Evolutionary conservation across 345 rosid species (phyloP).

Genomic region (Anacardium occidentale): DNA sequence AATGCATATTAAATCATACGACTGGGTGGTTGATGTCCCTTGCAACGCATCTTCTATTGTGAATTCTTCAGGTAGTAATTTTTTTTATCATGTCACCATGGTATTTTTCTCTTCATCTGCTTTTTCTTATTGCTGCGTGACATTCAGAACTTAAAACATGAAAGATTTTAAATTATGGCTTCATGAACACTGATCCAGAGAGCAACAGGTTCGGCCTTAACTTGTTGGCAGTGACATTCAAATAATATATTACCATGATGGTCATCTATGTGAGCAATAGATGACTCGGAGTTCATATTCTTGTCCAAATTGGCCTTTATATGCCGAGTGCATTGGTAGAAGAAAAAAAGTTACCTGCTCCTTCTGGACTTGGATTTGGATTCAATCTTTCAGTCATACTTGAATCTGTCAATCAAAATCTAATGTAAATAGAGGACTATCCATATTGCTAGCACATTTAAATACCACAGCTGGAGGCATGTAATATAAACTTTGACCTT

Average conservation of each 20-base stretch:
- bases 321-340: background rate
- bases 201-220: background rate
- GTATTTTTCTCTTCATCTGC: background rate
- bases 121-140: background rate
- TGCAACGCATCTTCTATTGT: conserved; percentile 24
- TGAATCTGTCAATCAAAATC: too few species aligned
- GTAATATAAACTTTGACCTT: too few species aligned
- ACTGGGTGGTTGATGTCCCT: conserved; percentile 69
- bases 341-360: background rate
- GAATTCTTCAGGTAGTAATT: conserved; percentile 32
- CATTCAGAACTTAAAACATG: background rate
- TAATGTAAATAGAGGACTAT: too few species aligned
- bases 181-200: background rate
- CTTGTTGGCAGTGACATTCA: background rate
- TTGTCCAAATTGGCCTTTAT: background rate
- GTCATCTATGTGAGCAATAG: background rate
- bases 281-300: background rate
- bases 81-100: background rate
- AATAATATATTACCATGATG: background rate
- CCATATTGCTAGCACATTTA: too few species aligned
- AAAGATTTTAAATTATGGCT: background rate
- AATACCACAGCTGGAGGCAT: too few species aligned
- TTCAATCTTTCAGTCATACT: too few species aligned
- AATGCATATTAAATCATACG: conserved; percentile 94
- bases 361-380: background rate